Percentiles rank a stretch among this genome's conserved stretches.
Evolutionary conservation across 257 asterid genomes (phyloP).

Genomic region (Solanum phureja): DNA sequence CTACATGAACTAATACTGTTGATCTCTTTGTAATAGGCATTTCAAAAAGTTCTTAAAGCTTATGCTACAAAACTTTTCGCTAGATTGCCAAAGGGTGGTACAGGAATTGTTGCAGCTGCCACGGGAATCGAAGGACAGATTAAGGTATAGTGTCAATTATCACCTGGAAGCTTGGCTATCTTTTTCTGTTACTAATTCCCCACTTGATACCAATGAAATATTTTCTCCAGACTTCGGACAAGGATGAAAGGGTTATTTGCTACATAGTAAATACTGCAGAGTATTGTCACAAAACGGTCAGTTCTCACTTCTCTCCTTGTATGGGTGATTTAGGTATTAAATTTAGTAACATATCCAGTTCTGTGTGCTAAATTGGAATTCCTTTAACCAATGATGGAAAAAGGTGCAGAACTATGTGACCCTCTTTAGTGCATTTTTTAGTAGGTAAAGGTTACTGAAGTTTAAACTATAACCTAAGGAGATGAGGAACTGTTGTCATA

Average conservation of each 20-base stretch:
- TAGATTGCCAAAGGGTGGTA: constrained; percentile 92
- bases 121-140: constrained; percentile 99
- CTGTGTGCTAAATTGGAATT: not conserved
- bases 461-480: not conserved
- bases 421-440: not conserved
- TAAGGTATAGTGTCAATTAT: constrained; percentile 41
- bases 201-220: not conserved
- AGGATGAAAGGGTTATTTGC: constrained; percentile 89
- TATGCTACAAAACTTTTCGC: constrained; percentile 88
- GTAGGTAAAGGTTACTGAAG: not conserved
- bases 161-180: not conserved
- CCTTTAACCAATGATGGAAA: not conserved
- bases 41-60: constrained; percentile 82
- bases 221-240: constrained; percentile 84
- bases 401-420: not conserved
- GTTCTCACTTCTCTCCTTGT: constrained; percentile 33
- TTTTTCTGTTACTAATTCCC: not conserved
- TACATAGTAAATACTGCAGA: constrained; percentile 97
- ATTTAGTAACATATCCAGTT: not conserved
- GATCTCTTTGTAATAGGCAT: constrained; percentile 16
- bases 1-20: not conserved
- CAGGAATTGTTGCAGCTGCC: constrained; percentile 99
- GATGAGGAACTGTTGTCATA: not conserved
- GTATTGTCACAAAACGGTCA: constrained; percentile 93
- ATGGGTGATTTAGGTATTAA: not conserved